These are phyloP conservation scores for Eustoma russellianum DNA, from an alignment of 257 asterid genomes.

Conservation along the genomic window DNA sequence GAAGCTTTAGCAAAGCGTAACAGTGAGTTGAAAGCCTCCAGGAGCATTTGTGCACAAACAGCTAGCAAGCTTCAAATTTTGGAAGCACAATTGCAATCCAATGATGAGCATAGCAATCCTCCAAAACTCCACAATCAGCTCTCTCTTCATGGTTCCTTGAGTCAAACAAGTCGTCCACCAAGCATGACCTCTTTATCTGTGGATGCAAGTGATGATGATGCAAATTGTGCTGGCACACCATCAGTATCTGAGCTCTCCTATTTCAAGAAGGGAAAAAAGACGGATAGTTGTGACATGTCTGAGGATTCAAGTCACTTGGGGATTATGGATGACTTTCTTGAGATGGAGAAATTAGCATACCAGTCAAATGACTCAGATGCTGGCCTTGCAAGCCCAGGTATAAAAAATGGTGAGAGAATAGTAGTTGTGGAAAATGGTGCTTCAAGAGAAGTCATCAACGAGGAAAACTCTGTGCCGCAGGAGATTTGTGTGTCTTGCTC, in stretches of 20 bases:
- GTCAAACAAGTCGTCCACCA: slow-evolving; percentile 37
- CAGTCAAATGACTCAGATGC: slow-evolving; percentile 42
- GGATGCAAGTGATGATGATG: slow-evolving; percentile 70
- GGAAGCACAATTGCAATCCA: slow-evolving; percentile 57
- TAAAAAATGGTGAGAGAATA: no score
- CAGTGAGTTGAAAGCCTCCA: slow-evolving; percentile 68
- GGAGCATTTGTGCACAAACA: slow-evolving; percentile 67
- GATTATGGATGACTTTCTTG: slow-evolving; percentile 97
- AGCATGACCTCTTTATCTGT: slow-evolving; percentile 69
- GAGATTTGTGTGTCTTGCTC: slow-evolving; percentile 17
- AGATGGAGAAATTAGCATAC: slow-evolving; percentile 92
- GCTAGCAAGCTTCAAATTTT: slow-evolving; percentile 67
- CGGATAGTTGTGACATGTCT: slow-evolving; percentile 49
- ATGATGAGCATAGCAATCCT: slow-evolving; percentile 44
- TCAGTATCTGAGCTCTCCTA: slow-evolving; percentile 46
- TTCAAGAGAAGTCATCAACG: slow-evolving; percentile 19
- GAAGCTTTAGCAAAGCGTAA: slow-evolving; percentile 91
- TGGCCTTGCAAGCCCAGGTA: slow-evolving; percentile 24
- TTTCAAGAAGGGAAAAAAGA: slow-evolving; percentile 57
- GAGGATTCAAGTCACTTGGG: slow-evolving; percentile 52
- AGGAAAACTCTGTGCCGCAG: slow-evolving; percentile 19
- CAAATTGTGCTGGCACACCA: slow-evolving; percentile 59
- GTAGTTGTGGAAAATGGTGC: slow-evolving; percentile 25
- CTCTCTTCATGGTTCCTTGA: slow-evolving; percentile 26
- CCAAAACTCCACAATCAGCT: slow-evolving; percentile 25